Evolutionary conservation across 2,329 filamentous ascomycete genomes (phyloP).

Genomic region (Colletotrichum tofieldiae): DNA sequence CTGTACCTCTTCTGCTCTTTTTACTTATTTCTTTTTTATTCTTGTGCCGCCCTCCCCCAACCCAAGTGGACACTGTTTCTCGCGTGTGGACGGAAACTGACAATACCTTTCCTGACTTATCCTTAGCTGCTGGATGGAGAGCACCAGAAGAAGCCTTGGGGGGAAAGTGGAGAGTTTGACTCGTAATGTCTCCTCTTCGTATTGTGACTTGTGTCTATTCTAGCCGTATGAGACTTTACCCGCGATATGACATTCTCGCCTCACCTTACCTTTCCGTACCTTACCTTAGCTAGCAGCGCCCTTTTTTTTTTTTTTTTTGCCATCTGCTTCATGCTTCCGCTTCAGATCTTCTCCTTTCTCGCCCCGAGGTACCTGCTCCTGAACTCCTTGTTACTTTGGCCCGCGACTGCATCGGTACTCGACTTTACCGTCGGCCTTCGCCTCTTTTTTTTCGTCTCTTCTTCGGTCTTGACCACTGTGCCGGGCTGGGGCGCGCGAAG

Average conservation of each 20-base stretch:
- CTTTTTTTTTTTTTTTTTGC: neutral
- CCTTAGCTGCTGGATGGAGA: constrained; percentile 23
- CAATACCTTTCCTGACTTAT: constrained; percentile 18
- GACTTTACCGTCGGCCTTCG: constrained; percentile 35
- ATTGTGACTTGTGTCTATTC: constrained; percentile 16
- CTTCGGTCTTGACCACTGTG: constrained; percentile 41
- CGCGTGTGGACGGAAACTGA: constrained; percentile 15
- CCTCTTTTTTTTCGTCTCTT: constrained; percentile 39
- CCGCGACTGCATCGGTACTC: constrained; percentile 29
- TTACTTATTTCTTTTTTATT: neutral
- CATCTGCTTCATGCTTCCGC: constrained; percentile 24
- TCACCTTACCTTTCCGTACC: constrained; percentile 32
- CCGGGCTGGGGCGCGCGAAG: constrained; percentile 31
- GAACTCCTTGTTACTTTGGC: constrained; percentile 5
- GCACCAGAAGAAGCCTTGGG: constrained; percentile 19
- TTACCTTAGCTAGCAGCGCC: constrained; percentile 39
- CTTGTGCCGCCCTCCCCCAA: neutral
- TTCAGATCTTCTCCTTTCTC: constrained; percentile 12
- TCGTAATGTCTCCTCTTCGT: constrained; percentile 29
- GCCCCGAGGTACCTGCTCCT: neutral
- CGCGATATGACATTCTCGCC: constrained; percentile 2
- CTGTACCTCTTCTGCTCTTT: constrained; percentile 2
- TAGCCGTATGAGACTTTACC: constrained; percentile 4
- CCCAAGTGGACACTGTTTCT: constrained; percentile 14
- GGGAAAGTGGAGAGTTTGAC: constrained; percentile 37